phyloP scores from a whole-genome alignment of 768 basidiomycete genomes.

The Gyrodon lividus region DNA sequence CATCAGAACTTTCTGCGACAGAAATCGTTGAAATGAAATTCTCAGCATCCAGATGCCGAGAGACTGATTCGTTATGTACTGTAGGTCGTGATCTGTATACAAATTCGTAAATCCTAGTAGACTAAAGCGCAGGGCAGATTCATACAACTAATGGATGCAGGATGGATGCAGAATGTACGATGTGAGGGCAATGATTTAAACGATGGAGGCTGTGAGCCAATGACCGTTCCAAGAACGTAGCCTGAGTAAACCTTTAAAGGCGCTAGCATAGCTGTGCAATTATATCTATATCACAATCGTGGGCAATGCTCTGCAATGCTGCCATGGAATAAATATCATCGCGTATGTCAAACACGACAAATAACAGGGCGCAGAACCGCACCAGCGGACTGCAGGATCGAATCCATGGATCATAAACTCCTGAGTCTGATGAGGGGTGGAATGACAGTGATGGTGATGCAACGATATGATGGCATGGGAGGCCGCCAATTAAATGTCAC shows the following conservation, averaged over 20 bases:
- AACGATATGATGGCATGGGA: neutral
- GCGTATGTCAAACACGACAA: neutral
- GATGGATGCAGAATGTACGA: neutral
- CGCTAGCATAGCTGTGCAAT: neutral
- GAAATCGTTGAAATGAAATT: no score
- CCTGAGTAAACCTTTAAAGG: neutral
- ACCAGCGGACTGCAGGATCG: constrained; percentile 1
- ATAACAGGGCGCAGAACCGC: constrained; percentile 13
- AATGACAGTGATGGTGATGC: constrained; percentile 3
- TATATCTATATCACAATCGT: neutral
- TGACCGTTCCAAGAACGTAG: constrained; percentile 7
- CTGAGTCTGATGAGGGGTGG: neutral
- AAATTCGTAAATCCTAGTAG: neutral
- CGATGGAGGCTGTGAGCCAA: neutral
- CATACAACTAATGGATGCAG: neutral
- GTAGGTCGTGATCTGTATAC: no score
- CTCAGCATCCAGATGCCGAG: no score
- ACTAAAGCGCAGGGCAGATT: neutral
- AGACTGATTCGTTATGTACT: no score
- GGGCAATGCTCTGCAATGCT: constrained; percentile 10
- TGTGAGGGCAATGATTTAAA: neutral
- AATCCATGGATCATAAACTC: neutral
- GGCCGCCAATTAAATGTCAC: neutral
- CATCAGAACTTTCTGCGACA: no score
- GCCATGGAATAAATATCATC: neutral